phyloP scores from a whole-genome alignment of 2,329 filamentous ascomycete genomes.

The Penicillium sp. region DNA sequence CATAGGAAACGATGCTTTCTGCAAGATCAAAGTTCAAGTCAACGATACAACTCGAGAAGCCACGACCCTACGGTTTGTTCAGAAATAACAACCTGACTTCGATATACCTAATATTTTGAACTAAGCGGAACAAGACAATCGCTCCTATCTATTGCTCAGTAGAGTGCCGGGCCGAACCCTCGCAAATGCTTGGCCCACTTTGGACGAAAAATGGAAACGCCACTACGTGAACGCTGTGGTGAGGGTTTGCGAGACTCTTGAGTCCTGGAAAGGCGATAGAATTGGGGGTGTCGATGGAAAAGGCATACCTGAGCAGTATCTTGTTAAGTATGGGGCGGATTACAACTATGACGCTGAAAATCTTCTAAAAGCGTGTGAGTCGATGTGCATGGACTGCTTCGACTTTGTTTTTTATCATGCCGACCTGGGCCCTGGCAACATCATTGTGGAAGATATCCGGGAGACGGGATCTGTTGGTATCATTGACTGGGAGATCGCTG shows the following conservation, averaged over 20 bases:
- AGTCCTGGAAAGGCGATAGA: neutral
- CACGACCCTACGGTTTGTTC: neutral
- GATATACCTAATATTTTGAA: neutral
- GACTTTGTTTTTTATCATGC: constrained; percentile 23
- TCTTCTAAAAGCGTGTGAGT: constrained; percentile 3
- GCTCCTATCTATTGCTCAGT: constrained; percentile 28
- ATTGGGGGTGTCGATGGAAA: constrained; percentile 5
- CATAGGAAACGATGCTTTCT: constrained; percentile 23
- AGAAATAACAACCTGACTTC: neutral
- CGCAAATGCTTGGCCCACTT: constrained; percentile 25
- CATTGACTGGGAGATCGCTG: constrained; percentile 36
- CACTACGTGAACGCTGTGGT: constrained; percentile 20
- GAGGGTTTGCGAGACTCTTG: neutral
- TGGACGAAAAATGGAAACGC: constrained; percentile 23
- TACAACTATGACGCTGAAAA: constrained; percentile 13
- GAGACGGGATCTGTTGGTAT: constrained; percentile 25
- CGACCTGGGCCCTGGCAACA: constrained; percentile 2
- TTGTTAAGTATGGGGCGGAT: neutral
- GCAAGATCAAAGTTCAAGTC: constrained; percentile 21
- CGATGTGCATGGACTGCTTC: constrained; percentile 32
- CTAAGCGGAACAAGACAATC: constrained; percentile 17
- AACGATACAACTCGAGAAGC: constrained; percentile 13
- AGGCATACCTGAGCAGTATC: neutral
- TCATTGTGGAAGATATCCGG: neutral
- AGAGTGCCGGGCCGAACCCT: constrained; percentile 30